Base-by-base conservation (phyloP, 1,284 basidiomycete genomes). In the Exobasidium rhododendri region DNA sequence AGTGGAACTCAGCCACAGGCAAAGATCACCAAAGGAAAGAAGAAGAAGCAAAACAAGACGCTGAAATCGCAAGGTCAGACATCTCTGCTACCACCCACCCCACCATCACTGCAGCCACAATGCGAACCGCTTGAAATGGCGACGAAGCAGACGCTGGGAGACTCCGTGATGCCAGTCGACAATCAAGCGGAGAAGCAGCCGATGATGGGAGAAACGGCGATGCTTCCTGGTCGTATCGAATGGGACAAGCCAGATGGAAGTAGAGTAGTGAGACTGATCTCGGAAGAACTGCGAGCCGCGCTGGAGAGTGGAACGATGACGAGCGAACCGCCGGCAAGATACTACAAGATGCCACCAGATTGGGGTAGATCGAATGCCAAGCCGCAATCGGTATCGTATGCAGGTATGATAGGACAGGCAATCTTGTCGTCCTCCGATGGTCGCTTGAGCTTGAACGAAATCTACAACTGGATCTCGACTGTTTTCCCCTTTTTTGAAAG, bases 321-420 rank as follows among this genome's bases (percentile, higher is more conserved):
- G 22, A 66, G 66, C 20, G 75, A 75, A 62, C 75, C 75, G 2
- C 58, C 69, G 30, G 69, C 73, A 40, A 69, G 77, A 20, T 79
- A 70, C 64, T 77, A 73, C 64, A 62, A 68, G 49, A 67, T 79
- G 5, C 77, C 76, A 20, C 69, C 73, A 17, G 71, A 70, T 13
- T 71, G 66, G 44, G 75, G 75, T 10, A 58, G 65, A 44, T 69
- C 66, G 24, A 74, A 72, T 49, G 56, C 64, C 26, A 77, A 77
- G 66, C 77, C 77, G 3, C 61, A 63, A 47, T 65, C 69, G 1
- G 76, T 74, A 30, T 93, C 92, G 1, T 97, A 97, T 75, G 94
- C 94, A 2, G 94, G 92, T 4, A 86, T 97, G 57, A 93, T 98
- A 66, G 94, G 94, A 3, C 92, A 94, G 72, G 94, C 94, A 5